Evolutionary conservation across 805 yeast species (phyloP).

Genomic region (Monosporozyma aquatica): DNA sequence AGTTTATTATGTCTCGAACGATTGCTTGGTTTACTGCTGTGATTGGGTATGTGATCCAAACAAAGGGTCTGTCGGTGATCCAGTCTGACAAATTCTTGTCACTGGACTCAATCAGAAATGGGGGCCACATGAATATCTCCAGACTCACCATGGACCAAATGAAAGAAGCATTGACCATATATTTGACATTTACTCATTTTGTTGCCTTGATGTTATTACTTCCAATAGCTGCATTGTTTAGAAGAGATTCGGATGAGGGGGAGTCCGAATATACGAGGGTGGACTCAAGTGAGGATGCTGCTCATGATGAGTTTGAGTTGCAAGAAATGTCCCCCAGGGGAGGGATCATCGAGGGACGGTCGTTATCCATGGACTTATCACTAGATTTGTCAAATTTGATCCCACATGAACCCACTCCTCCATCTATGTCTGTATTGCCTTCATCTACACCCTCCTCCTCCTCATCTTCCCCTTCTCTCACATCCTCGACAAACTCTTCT

Average conservation of each 20-base stretch:
- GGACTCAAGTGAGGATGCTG: neutral
- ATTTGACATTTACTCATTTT: slow-evolving; percentile 20
- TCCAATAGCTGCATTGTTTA: slow-evolving; percentile 11
- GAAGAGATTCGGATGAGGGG: neutral
- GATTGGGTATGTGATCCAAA: slow-evolving; percentile 24
- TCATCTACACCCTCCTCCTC: no score
- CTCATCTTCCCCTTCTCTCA: neutral
- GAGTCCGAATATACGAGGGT: neutral
- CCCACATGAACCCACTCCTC: neutral
- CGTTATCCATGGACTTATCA: slow-evolving; percentile 3
- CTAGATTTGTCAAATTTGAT: slow-evolving; percentile 2
- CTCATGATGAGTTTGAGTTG: neutral
- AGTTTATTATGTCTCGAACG: neutral
- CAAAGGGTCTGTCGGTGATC: slow-evolving; percentile 20
- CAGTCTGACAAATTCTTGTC: slow-evolving; percentile 7
- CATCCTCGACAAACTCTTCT: neutral
- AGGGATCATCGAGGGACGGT: neutral
- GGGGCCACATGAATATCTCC: neutral
- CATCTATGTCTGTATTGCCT: neutral
- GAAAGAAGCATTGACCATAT: slow-evolving; percentile 13
- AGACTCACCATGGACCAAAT: slow-evolving; percentile 8
- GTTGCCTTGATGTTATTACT: slow-evolving; percentile 18
- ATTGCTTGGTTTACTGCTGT: slow-evolving; percentile 23
- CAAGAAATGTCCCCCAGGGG: neutral
- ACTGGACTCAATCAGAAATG: slow-evolving; percentile 1